Evolutionary conservation across 805 yeast species (phyloP).

Genomic region (Torulaspora indica): DNA sequence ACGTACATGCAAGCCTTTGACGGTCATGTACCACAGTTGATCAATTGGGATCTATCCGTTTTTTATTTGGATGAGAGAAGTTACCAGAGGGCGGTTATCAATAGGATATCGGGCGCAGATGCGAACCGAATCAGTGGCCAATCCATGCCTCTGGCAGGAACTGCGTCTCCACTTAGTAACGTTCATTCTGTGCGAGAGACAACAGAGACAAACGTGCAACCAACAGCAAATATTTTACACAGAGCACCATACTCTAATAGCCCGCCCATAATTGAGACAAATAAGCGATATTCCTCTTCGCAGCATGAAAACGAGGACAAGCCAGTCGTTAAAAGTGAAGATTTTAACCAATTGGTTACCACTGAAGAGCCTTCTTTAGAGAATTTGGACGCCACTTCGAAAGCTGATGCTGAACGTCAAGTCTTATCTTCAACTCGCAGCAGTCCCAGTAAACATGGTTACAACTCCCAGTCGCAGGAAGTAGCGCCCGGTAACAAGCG

Average conservation of each 20-base stretch:
- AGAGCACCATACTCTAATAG: constrained; percentile 26
- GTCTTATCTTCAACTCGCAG: background rate
- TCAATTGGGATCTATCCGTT: constrained; percentile 46
- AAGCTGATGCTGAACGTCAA: constrained; percentile 2
- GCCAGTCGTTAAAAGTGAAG: background rate
- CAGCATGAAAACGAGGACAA: background rate
- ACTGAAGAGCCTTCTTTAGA: background rate
- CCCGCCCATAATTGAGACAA: constrained; percentile 22
- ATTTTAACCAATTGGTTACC: background rate
- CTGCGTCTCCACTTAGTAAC: background rate
- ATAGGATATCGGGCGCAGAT: constrained; percentile 3
- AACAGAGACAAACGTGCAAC: background rate
- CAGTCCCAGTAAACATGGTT: background rate
- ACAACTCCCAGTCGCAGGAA: background rate
- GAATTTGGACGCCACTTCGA: background rate
- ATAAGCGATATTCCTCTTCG: constrained; percentile 11
- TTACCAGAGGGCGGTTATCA: constrained; percentile 34
- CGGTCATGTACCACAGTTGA: constrained; percentile 50
- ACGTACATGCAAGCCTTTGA: constrained; percentile 52
- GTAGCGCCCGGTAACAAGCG: constrained; percentile 5
- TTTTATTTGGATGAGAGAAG: constrained; percentile 40
- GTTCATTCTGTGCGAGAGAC: background rate
- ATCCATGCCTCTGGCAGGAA: background rate
- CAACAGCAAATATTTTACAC: constrained; percentile 8
- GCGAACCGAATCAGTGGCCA: background rate